phyloP scores from a whole-genome alignment of 768 basidiomycete genomes.

The Sistotremastrum niveocremeum region DNA sequence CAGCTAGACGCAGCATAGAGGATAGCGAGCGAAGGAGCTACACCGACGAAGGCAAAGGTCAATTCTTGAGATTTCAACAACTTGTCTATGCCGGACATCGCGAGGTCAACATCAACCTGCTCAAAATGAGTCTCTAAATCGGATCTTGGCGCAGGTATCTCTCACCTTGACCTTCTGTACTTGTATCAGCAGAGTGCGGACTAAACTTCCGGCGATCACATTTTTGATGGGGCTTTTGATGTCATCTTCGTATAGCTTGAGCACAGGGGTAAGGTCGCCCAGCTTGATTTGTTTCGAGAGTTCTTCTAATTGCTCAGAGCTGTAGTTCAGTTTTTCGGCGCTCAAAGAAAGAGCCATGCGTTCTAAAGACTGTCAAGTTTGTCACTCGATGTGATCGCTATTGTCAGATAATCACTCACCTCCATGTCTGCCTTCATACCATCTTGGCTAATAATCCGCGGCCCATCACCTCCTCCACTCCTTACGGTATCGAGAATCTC shows the following conservation, averaged over 20 bases:
- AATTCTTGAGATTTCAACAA: constrained; percentile 88
- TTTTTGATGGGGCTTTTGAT: constrained; percentile 80
- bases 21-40: constrained; percentile 77
- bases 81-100: constrained; percentile 83
- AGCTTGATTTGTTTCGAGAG: constrained; percentile 52
- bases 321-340: constrained; percentile 61
- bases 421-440: constrained; percentile 78
- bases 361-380: constrained; percentile 57
- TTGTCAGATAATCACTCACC: constrained; percentile 26
- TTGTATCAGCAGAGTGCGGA: constrained; percentile 81
- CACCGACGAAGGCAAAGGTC: constrained; percentile 93
- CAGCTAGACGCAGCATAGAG: constrained; percentile 55
- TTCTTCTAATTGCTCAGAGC: constrained; percentile 44
- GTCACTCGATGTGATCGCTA: background rate
- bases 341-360: constrained; percentile 85
- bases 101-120: constrained; percentile 86
- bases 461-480: constrained; percentile 59
- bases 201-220: constrained; percentile 62
- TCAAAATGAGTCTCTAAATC: background rate
- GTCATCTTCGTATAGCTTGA: constrained; percentile 83
- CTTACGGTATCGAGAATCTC: constrained; percentile 76
- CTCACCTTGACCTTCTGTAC: constrained; percentile 90
- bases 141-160: background rate
- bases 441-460: constrained; percentile 60
- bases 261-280: constrained; percentile 80